Conservation (phyloP, 768 basidiomycete species). For the Tulasnella sp. region DNA sequence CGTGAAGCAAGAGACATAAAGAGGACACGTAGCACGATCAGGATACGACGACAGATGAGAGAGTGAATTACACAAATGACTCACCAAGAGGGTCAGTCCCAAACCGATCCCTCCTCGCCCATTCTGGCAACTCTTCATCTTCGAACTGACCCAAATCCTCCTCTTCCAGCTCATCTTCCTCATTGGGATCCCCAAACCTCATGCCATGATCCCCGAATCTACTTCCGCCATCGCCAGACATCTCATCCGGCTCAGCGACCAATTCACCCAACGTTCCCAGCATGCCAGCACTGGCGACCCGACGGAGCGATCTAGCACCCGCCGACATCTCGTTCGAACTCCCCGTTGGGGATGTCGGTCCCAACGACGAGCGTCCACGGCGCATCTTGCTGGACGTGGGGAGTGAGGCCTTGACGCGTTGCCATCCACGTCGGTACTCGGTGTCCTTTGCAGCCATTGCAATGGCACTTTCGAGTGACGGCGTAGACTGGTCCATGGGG, state of each 20-base stretch:
- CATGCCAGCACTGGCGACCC: slow-evolving; percentile 52
- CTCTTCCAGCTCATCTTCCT: slow-evolving; percentile 31
- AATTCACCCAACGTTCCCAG: slow-evolving; percentile 31
- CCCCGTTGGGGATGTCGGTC: background rate
- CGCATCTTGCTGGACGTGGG: slow-evolving; percentile 23
- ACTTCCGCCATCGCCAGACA: slow-evolving; percentile 27
- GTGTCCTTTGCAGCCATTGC: slow-evolving; percentile 21
- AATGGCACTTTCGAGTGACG: background rate
- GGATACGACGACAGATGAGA: no score
- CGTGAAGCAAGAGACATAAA: no score
- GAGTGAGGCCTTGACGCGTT: slow-evolving; percentile 29
- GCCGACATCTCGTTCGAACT: no score
- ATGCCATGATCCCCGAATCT: no score
- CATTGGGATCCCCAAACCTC: slow-evolving; percentile 38
- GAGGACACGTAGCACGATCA: no score
- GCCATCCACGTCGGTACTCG: slow-evolving; percentile 28
- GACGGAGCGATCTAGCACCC: slow-evolving; percentile 19
- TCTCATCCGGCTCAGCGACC: slow-evolving; percentile 30
- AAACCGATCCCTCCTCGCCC: slow-evolving; percentile 58
- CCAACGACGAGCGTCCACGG: slow-evolving; percentile 1
- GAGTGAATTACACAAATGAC: slow-evolving; percentile 19
- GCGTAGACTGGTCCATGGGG: background rate
- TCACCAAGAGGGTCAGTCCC: slow-evolving; percentile 47
- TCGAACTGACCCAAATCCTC: slow-evolving; percentile 40
- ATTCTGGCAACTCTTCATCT: slow-evolving; percentile 63